Evolutionary conservation across 495 filamentous ascomycete genomes (phyloP).

Genomic region (Massariosphaeria phaeospora): DNA sequence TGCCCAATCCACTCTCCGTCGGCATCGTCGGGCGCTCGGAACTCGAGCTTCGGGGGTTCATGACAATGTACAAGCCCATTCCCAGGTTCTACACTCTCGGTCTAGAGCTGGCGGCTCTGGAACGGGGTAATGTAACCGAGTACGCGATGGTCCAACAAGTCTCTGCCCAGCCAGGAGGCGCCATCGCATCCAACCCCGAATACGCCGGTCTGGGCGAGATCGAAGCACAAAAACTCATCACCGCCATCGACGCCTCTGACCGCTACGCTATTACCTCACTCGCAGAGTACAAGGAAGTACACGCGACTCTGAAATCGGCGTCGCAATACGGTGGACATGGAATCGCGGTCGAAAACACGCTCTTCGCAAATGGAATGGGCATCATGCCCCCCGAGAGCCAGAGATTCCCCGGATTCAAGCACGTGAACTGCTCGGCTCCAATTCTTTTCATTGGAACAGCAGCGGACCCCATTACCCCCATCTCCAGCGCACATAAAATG

Average conservation of each 20-base stretch:
- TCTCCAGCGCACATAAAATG: constrained; percentile 46
- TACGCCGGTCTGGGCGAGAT: neutral
- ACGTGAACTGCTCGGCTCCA: constrained; percentile 46
- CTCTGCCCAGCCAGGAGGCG: neutral
- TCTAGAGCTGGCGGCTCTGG: constrained; percentile 48
- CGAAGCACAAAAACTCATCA: neutral
- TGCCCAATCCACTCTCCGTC: constrained; percentile 34
- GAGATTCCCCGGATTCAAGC: constrained; percentile 36
- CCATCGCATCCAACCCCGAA: neutral
- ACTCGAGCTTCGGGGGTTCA: constrained; percentile 39
- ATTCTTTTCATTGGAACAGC: constrained; percentile 52
- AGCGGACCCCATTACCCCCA: constrained; percentile 53
- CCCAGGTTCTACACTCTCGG: constrained; percentile 54
- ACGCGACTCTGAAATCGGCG: neutral
- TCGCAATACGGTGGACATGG: neutral
- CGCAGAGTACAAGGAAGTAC: neutral
- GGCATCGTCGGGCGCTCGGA: constrained; percentile 34
- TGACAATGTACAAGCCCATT: constrained; percentile 55
- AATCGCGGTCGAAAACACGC: neutral
- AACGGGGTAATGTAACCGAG: constrained; percentile 48
- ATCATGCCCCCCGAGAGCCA: constrained; percentile 1
- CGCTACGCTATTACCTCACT: neutral
- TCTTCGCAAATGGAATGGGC: neutral
- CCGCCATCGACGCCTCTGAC: neutral
- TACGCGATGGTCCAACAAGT: constrained; percentile 30